phyloP scores from a whole-genome alignment of 2,329 filamentous ascomycete genomes.

The Ilyonectria destructans region DNA sequence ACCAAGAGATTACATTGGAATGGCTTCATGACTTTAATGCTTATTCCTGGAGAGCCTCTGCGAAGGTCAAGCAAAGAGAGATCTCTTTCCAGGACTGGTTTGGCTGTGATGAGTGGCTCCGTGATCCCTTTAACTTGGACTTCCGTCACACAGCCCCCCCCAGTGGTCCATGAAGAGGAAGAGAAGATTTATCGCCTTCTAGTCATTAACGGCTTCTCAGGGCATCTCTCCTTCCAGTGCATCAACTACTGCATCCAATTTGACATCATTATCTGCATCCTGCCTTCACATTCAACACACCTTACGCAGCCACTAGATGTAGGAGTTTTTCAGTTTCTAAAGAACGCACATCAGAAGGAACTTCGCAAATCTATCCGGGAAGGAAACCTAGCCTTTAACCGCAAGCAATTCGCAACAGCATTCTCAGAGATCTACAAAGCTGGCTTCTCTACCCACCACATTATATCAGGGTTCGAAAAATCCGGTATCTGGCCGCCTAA shows the following conservation, averaged over 20 bases:
- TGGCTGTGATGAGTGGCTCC: constrained; percentile 17
- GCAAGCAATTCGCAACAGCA: not conserved
- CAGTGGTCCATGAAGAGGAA: not conserved
- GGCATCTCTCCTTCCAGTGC: not conserved
- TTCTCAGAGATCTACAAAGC: constrained; percentile 3
- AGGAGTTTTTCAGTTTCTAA: not conserved
- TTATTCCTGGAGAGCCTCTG: constrained; percentile 11
- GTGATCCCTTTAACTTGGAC: not conserved
- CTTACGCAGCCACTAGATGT: not conserved
- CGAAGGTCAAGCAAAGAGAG: not conserved
- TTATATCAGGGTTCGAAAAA: constrained; percentile 9
- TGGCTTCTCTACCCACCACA: constrained; percentile 2
- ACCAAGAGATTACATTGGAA: constrained; percentile 1
- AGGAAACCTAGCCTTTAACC: constrained; percentile 1
- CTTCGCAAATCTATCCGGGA: constrained; percentile 3
- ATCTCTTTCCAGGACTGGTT: constrained; percentile 10
- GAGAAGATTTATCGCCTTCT: constrained; percentile 6
- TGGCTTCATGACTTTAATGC: constrained; percentile 14
- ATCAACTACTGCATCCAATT: not conserved
- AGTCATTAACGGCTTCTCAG: constrained; percentile 2
- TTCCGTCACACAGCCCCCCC: not conserved
- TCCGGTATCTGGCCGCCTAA: constrained; percentile 4
- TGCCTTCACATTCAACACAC: not conserved
- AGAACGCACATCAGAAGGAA: constrained; percentile 3
- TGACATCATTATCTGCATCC: not conserved